These are phyloP conservation scores for Centaurea solstitialis DNA, from an alignment of 129 eudicot species.

Conservation along the genomic window DNA sequence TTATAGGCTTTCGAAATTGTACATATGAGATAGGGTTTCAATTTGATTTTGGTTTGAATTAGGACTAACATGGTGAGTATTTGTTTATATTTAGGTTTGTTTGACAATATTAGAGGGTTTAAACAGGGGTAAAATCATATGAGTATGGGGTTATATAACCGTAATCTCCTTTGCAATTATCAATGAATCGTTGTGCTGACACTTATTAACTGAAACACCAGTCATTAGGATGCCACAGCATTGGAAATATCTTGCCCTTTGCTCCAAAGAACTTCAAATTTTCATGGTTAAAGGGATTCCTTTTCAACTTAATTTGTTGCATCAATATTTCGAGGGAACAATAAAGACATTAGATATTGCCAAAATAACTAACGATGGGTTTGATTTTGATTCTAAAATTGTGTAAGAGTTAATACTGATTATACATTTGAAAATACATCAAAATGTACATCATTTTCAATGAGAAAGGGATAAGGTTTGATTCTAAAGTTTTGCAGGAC, in stretches of 20 bases:
- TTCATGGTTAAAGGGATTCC: neutral
- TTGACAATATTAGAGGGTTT: neutral
- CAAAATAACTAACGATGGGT: neutral
- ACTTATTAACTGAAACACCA: neutral
- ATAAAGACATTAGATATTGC: neutral
- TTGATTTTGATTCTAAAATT: neutral
- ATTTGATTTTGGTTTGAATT: neutral
- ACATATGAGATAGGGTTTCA: constrained; percentile 3
- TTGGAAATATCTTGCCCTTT: neutral
- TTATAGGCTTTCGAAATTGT: neutral
- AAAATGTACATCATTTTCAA: neutral
- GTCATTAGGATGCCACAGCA: neutral
- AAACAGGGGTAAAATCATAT: neutral
- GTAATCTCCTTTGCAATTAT: constrained; percentile 2
- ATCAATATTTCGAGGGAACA: neutral
- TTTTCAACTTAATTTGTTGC: neutral
- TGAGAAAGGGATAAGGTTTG: neutral
- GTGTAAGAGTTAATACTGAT: neutral
- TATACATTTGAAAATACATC: neutral
- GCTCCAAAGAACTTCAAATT: neutral
- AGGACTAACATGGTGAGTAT: neutral
- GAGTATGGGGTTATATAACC: neutral
- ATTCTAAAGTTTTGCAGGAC: too few relatives aligned
- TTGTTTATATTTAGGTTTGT: neutral
- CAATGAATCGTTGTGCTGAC: constrained; percentile 10